Conservation (phyloP, 208 protist species). For the Crithidia acanthocephali region DNA sequence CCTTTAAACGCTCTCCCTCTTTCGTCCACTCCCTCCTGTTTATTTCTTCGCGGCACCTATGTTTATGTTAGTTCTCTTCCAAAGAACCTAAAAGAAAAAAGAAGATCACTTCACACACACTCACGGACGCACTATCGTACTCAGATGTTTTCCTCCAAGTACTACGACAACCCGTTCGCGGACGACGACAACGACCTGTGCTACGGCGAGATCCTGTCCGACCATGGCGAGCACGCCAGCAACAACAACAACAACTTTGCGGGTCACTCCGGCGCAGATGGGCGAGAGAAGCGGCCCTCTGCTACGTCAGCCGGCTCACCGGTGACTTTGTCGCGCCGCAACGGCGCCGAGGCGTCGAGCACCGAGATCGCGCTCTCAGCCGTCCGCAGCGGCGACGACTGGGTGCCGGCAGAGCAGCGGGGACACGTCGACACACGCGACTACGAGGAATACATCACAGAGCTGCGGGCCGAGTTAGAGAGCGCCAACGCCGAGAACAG, state of each 20-base stretch:
- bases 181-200: slow-evolving; percentile 66
- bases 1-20: too few relatives aligned
- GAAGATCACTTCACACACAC: neutral
- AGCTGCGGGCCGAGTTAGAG: slow-evolving; percentile 54
- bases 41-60: too few relatives aligned
- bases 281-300: slow-evolving; percentile 3
- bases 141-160: slow-evolving; percentile 35
- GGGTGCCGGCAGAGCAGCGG: neutral
- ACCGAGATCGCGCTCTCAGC: slow-evolving; percentile 19
- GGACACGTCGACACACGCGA: slow-evolving; percentile 16
- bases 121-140: neutral
- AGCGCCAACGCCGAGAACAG: slow-evolving; percentile 53
- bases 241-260: neutral
- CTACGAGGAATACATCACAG: slow-evolving; percentile 48
- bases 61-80: too few relatives aligned
- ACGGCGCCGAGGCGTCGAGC: slow-evolving; percentile 8
- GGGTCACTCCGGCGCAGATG: neutral
- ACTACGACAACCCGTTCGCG: slow-evolving; percentile 75
- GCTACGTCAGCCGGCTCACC: neutral
- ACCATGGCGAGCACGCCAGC: slow-evolving; percentile 13
- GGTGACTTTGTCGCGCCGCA: slow-evolving; percentile 2
- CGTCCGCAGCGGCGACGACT: slow-evolving; percentile 1
- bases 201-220: slow-evolving; percentile 52
- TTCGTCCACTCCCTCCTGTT: too few relatives aligned
- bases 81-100: too few relatives aligned